Evolutionary conservation across 441 rosid species (phyloP).

Genomic region (Populus hybrid): DNA sequence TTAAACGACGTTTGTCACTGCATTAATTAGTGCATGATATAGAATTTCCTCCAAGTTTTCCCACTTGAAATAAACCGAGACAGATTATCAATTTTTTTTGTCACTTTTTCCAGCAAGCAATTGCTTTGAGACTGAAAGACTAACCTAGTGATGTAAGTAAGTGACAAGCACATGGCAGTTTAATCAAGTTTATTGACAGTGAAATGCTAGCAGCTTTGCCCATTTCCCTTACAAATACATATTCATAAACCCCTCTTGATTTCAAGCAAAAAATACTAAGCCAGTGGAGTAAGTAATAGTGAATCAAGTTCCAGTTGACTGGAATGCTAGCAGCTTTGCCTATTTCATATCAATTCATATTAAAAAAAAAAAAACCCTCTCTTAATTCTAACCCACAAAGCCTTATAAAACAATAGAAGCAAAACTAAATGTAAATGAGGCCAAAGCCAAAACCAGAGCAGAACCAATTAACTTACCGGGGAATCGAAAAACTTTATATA

Average conservation of each 20-base stretch:
- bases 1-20: background rate
- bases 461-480: slow-evolving; percentile 35
- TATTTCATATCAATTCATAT: background rate
- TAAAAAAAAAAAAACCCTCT: background rate
- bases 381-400: background rate
- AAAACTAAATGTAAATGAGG: background rate
- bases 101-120: background rate
- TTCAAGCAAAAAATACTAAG: background rate
- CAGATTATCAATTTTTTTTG: background rate
- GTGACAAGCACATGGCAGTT: background rate
- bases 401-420: no score
- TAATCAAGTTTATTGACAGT: background rate
- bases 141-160: background rate
- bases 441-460: background rate
- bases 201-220: background rate
- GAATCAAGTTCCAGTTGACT: background rate
- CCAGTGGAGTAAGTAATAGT: background rate
- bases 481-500: slow-evolving; percentile 86
- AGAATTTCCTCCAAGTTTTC: background rate
- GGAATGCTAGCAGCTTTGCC: background rate
- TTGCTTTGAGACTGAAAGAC: background rate
- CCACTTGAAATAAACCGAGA: background rate
- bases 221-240: background rate
- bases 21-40: background rate
- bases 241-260: background rate